Conservation (phyloP, 345 rosid genomes). For the Dimocarpus longan region DNA sequence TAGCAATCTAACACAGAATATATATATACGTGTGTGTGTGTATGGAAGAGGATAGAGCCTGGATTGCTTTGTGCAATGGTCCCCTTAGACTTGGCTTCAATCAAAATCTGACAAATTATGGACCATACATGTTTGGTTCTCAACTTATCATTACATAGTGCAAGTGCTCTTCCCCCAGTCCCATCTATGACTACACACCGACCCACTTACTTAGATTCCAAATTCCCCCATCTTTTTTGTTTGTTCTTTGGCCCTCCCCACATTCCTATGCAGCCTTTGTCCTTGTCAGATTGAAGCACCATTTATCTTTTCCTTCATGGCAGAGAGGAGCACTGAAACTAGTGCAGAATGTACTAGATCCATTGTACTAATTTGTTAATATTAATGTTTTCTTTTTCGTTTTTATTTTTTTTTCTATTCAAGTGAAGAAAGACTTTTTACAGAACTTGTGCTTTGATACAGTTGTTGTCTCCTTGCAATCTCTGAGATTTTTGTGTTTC, state of each 20-base stretch:
- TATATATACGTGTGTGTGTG: not conserved
- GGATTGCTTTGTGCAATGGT: not conserved
- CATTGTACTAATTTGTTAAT: not conserved
- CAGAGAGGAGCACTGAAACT: not conserved
- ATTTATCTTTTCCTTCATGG: not conserved
- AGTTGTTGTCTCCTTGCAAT: no score
- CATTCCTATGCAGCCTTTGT: no score
- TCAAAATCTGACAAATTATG: not conserved
- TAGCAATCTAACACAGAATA: conserved; percentile 10
- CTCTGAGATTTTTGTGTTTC: no score
- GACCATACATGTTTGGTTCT: conserved; percentile 16
- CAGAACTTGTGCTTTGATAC: no score
- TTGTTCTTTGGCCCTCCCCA: no score
- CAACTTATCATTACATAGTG: not conserved
- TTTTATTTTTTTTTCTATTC: not conserved
- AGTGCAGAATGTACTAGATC: conserved; percentile 10
- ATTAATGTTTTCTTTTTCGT: not conserved
- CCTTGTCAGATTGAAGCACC: not conserved
- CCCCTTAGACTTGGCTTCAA: not conserved
- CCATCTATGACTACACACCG: not conserved
- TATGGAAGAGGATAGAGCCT: not conserved
- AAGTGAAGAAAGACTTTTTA: not conserved
- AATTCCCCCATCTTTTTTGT: not conserved
- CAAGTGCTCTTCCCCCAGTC: not conserved
- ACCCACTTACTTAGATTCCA: conserved; percentile 21